Evolutionary conservation across 805 yeast genomes (phyloP).

Genomic region (Metschnikowia lochheadii): DNA sequence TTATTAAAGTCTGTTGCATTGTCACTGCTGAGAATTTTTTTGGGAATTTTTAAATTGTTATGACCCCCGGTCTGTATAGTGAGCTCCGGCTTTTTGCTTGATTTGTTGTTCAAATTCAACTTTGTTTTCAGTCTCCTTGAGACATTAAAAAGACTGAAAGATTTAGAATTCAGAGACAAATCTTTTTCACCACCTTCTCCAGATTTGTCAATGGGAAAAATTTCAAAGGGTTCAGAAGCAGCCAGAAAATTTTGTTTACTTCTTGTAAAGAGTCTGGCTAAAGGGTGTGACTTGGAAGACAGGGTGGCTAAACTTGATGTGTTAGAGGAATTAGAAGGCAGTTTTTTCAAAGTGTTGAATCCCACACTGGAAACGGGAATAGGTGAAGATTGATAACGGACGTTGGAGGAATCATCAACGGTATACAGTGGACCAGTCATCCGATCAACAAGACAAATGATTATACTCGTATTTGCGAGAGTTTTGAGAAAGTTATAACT

Average conservation of each 20-base stretch:
- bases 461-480: neutral
- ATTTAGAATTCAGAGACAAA: neutral
- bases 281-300: conserved; percentile 2
- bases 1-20: neutral
- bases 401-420: neutral
- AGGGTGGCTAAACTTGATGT: conserved; percentile 8
- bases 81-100: conserved; percentile 5
- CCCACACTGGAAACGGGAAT: conserved; percentile 15
- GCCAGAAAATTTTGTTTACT: neutral
- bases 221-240: conserved; percentile 4
- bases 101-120: conserved; percentile 4
- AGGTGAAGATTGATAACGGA: neutral
- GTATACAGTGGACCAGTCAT: neutral
- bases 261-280: conserved; percentile 9
- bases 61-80: conserved; percentile 9
- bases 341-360: conserved; percentile 13
- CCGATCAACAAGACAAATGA: neutral
- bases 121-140: conserved; percentile 7
- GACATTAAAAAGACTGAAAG: conserved; percentile 2
- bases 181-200: neutral
- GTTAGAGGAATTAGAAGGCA: conserved; percentile 9
- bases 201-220: neutral
- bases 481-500: neutral
- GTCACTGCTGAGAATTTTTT: conserved; percentile 7
- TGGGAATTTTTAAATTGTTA: conserved; percentile 6